Evolutionary conservation across 2,329 filamentous ascomycete genomes (phyloP).

Genomic region (Fusarium sulawesiense): DNA sequence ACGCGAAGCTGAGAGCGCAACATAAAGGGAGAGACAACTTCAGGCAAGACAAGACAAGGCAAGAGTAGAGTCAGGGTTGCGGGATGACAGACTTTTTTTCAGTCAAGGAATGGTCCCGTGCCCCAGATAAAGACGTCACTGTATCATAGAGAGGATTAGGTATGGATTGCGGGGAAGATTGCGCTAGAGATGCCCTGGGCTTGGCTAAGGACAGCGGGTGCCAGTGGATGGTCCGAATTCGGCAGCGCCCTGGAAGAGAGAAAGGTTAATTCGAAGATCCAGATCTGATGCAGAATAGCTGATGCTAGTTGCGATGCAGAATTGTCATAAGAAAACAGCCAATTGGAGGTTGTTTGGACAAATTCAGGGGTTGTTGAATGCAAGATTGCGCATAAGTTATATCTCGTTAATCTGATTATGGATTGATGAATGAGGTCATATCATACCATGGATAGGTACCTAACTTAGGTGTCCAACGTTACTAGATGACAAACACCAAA

Average conservation of each 20-base stretch:
- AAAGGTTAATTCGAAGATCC: constrained; percentile 20
- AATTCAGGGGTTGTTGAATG: constrained; percentile 1
- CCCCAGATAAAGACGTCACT: constrained; percentile 44
- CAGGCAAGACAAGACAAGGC: background rate
- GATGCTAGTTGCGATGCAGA: constrained; percentile 10
- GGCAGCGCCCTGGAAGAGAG: background rate
- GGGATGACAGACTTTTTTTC: constrained; percentile 41
- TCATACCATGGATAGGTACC: background rate
- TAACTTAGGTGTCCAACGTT: background rate
- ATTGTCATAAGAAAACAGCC: background rate
- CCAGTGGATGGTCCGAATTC: constrained; percentile 22
- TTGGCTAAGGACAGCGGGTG: background rate
- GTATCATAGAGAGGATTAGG: constrained; percentile 21
- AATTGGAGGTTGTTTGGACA: constrained; percentile 11
- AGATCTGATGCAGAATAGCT: constrained; percentile 10
- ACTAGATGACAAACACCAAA: constrained; percentile 24
- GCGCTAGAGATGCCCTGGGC: constrained; percentile 24
- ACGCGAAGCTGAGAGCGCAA: constrained; percentile 9
- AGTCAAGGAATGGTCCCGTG: constrained; percentile 39
- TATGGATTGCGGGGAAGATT: constrained; percentile 27
- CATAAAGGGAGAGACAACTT: constrained; percentile 32
- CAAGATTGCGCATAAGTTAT: constrained; percentile 1
- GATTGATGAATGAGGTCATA: constrained; percentile 27
- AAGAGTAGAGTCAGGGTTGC: constrained; percentile 14
- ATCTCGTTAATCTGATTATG: constrained; percentile 9